Percentiles rank a stretch among this genome's conserved stretches.
phyloP scores from a whole-genome alignment of 2,329 filamentous ascomycete species.

The Orbilia quercus region DNA sequence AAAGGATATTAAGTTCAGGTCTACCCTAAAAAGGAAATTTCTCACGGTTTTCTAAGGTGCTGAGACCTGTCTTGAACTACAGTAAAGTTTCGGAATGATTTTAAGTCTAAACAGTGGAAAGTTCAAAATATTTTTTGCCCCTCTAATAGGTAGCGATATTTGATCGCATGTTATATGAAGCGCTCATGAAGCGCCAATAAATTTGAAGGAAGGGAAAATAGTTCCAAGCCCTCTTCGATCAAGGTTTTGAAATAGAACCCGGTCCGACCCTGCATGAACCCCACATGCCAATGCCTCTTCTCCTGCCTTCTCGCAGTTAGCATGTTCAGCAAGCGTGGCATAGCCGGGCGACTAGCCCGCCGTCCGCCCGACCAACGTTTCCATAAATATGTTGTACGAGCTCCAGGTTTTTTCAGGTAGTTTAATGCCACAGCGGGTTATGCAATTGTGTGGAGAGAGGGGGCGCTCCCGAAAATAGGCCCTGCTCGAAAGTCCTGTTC shows the following conservation, averaged over 20 bases:
- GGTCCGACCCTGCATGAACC: constrained; percentile 50
- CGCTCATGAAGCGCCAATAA: constrained; percentile 18
- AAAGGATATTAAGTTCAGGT: constrained; percentile 8
- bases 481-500: background rate
- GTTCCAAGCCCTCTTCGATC: constrained; percentile 9
- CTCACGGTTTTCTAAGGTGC: background rate
- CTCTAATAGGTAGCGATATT: background rate
- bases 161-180: constrained; percentile 19
- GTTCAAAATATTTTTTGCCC: background rate
- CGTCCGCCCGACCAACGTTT: background rate
- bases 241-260: constrained; percentile 33
- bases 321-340: constrained; percentile 13
- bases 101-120: constrained; percentile 4
- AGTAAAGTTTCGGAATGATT: constrained; percentile 29
- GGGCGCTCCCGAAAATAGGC: constrained; percentile 41
- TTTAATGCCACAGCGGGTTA: constrained; percentile 38
- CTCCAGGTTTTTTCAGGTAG: constrained; percentile 20
- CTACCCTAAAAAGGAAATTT: constrained; percentile 1
- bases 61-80: constrained; percentile 11
- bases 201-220: constrained; percentile 18
- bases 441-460: constrained; percentile 33
- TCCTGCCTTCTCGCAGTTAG: constrained; percentile 23
- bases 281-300: constrained; percentile 33
- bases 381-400: constrained; percentile 14
- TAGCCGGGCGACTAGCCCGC: constrained; percentile 51